Evolutionary conservation across 805 yeast species (phyloP).

Genomic region (Wickerhamomyces bovis): DNA sequence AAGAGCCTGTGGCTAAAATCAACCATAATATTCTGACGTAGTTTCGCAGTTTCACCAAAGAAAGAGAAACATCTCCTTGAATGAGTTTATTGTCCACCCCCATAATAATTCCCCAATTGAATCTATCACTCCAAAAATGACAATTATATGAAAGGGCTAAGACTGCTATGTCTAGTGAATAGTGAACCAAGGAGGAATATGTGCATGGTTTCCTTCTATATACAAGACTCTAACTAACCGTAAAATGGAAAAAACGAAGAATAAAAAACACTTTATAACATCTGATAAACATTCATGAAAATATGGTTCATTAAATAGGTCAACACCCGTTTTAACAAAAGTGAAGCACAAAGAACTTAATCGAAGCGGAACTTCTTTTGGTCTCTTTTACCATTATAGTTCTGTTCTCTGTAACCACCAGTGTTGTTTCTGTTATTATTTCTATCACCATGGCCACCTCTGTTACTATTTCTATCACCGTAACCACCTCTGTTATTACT

Average conservation of each 20-base stretch:
- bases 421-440: not conserved
- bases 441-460: not conserved
- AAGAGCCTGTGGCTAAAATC: too few relatives aligned
- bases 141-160: too few relatives aligned
- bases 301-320: not conserved
- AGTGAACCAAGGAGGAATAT: not conserved
- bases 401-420: not conserved
- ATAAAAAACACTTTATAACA: not conserved
- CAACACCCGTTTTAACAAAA: too few relatives aligned
- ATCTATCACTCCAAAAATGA: too few relatives aligned
- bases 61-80: too few relatives aligned
- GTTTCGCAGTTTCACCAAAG: too few relatives aligned
- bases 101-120: too few relatives aligned
- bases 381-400: not conserved
- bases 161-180: too few relatives aligned
- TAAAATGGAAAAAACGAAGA: not conserved
- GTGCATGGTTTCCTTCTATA: not conserved
- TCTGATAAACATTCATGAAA: not conserved
- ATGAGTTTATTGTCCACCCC: too few relatives aligned
- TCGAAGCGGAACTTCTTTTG: not conserved
- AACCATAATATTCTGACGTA: too few relatives aligned
- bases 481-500: constrained; percentile 1
- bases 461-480: not conserved
- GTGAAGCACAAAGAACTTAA: not conserved
- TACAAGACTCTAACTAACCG: not conserved